phyloP scores from a whole-genome alignment of 257 asterid genomes.

The Solanum okadae region DNA sequence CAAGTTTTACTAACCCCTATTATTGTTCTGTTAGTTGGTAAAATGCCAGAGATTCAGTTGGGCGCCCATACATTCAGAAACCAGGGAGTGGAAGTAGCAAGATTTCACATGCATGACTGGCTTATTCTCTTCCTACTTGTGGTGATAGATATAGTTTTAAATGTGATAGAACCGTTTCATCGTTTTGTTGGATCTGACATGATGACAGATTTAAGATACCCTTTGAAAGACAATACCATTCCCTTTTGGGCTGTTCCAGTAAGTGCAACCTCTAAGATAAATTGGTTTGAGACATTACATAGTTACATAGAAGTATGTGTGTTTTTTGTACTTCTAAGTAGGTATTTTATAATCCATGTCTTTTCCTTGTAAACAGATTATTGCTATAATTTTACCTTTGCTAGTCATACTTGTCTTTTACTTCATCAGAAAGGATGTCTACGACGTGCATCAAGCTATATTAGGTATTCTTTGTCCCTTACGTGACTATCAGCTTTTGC shows the following conservation, averaged over 20 bases:
- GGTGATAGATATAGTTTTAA: conserved; percentile 58
- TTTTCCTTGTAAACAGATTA: conserved; percentile 35
- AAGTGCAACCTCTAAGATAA: conserved; percentile 9
- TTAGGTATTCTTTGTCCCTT: conserved; percentile 48
- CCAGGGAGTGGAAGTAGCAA: conserved; percentile 79
- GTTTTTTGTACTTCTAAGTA: neutral
- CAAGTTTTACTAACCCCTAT: neutral
- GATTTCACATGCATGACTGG: conserved; percentile 93
- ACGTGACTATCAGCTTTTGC: neutral
- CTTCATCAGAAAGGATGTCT: conserved; percentile 63
- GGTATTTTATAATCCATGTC: conserved; percentile 8
- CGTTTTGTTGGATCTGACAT: conserved; percentile 87
- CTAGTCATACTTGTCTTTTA: conserved; percentile 48
- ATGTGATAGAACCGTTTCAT: conserved; percentile 85
- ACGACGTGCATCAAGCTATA: conserved; percentile 77
- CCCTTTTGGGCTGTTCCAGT: conserved; percentile 97
- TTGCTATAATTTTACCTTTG: conserved; percentile 65
- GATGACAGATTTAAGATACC: conserved; percentile 89
- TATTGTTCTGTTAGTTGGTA: conserved; percentile 24
- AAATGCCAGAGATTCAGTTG: conserved; percentile 87
- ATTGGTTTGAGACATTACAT: neutral
- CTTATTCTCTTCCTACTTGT: conserved; percentile 73
- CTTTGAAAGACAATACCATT: conserved; percentile 66
- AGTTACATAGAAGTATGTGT: neutral
- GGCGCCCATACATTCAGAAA: conserved; percentile 81